These are phyloP conservation scores for Haematococcus sp. DNA, from an alignment of 139 green algal species.

Conservation along the genomic window DNA sequence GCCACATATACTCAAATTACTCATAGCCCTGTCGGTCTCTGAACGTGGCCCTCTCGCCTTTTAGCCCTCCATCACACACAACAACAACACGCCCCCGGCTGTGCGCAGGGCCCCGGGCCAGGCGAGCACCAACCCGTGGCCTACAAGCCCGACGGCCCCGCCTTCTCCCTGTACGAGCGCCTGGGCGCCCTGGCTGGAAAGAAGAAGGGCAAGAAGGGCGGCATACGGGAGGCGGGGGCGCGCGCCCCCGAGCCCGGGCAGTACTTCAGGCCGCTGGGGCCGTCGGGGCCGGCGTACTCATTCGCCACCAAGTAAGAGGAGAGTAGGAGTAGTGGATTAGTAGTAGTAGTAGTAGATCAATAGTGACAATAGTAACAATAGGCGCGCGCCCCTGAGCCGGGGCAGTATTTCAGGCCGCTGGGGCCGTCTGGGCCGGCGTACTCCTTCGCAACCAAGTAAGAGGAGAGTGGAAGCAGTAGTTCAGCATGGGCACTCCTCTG, in stretches of 20 bases:
- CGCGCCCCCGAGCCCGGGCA: slow-evolving; percentile 29
- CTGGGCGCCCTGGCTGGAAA: neutral
- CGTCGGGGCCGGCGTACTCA: slow-evolving; percentile 22
- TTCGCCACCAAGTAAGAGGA: neutral
- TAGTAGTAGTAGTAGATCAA: too few relatives aligned
- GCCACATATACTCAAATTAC: too few relatives aligned
- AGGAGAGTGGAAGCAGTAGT: too few relatives aligned
- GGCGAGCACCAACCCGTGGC: slow-evolving; percentile 26
- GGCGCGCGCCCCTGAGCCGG: slow-evolving; percentile 19
- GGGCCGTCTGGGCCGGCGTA: slow-evolving; percentile 22
- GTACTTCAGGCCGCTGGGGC: slow-evolving; percentile 22
- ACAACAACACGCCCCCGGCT: neutral
- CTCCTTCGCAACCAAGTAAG: neutral
- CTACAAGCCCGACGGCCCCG: slow-evolving; percentile 1
- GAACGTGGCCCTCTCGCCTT: too few relatives aligned
- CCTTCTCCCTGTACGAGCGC: slow-evolving; percentile 25
- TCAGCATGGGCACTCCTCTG: too few relatives aligned
- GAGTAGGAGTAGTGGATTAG: too few relatives aligned
- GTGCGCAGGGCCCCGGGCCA: slow-evolving; percentile 16
- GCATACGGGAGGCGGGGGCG: neutral
- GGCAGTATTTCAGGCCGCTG: slow-evolving; percentile 28
- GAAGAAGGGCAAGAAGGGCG: slow-evolving; percentile 9
- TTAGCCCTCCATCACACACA: too few relatives aligned
- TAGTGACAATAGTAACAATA: too few relatives aligned
- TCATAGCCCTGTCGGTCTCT: too few relatives aligned